These are phyloP conservation scores for Nannochloropsis granulata DNA, from an alignment of 108 stramenopile species.

Conservation along the genomic window DNA sequence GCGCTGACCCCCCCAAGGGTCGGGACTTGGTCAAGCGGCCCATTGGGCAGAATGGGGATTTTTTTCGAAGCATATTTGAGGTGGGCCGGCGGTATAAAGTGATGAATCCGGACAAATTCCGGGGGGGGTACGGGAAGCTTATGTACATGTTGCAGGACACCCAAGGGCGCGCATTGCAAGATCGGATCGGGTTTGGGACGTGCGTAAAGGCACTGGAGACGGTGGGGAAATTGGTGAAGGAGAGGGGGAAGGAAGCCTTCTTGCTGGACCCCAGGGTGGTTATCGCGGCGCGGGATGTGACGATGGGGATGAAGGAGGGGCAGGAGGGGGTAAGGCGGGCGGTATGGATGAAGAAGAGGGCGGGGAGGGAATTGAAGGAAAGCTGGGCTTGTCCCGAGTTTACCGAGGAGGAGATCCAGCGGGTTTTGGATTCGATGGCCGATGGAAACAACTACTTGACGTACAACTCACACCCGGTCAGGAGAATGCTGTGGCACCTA, in stretches of 20 bases:
- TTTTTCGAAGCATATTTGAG: constrained; percentile 48
- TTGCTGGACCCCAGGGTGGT: constrained; percentile 38
- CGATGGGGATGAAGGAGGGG: not conserved
- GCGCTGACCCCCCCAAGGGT: not conserved
- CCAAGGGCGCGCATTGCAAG: constrained; percentile 23
- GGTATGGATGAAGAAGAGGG: not conserved
- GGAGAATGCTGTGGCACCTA: constrained; percentile 44
- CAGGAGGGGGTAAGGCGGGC: not conserved
- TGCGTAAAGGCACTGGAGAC: constrained; percentile 2
- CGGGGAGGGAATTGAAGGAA: constrained; percentile 10
- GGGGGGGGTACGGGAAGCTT: constrained; percentile 63
- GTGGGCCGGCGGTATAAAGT: constrained; percentile 69
- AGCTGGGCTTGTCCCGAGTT: constrained; percentile 11
- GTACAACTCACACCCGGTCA: constrained; percentile 50
- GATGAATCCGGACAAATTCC: constrained; percentile 59
- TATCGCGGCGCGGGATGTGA: constrained; percentile 24
- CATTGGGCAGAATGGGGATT: constrained; percentile 37
- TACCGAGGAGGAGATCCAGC: constrained; percentile 38
- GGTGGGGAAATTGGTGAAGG: constrained; percentile 22
- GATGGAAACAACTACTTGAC: constrained; percentile 55
- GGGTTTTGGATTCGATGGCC: constrained; percentile 48
- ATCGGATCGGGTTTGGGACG: not conserved
- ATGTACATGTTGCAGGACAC: constrained; percentile 65
- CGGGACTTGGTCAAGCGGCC: constrained; percentile 6
- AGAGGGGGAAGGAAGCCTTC: constrained; percentile 25